Base-by-base conservation (phyloP, 2,329 filamentous ascomycete species). In the Daldinia sp. region DNA sequence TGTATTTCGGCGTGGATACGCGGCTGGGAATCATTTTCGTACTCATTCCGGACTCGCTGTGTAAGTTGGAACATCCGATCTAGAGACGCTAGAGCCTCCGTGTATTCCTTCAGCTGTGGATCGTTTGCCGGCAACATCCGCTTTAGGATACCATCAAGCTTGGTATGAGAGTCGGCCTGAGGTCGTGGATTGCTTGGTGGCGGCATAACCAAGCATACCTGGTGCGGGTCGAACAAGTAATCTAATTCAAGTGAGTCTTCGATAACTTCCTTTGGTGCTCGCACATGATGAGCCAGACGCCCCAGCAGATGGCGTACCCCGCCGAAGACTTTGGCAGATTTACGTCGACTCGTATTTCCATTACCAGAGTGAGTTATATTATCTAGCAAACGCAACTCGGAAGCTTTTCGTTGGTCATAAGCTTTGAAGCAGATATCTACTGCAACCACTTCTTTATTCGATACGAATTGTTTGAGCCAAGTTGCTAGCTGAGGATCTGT, bases 1-100 rank as follows among this genome's bases (percentile, higher is more conserved):
- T 82, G 79, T 3, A 87, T 75, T 69, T 87, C 84, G 2, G 83
- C 81, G 68, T 87, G 84, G 10, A 82, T 78, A 2, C 62, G 33
- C 1, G 80, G 76, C 20, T 75, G 73, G 18, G 78, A 76, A 12
- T 68, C 60, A 18, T 74, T 67, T 5, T 57, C 48, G 64, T 80
- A 81, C 18, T 74, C 64, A 9, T 74, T 10, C 4, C 69, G 56
- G 20, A 83, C 68, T 1, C 59, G 56, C 1, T 57, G 12, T 18
- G 72, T 66, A 6, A 82, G 65, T 0, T 72, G 3, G 7, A 73
- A 68, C 33, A 73, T 73, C 1, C 67, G 57, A 62, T 82, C 75
- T 69, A 83, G 74, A 5, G 41, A 30, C 2, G 42, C 15, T 1
- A 79, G 64, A 3, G 65, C 63, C 1, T 62, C 55, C 7, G 63